These are phyloP conservation scores for Chimonanthus salicifolius DNA, from an alignment of 164 flowering plant species.

Conservation along the genomic window DNA sequence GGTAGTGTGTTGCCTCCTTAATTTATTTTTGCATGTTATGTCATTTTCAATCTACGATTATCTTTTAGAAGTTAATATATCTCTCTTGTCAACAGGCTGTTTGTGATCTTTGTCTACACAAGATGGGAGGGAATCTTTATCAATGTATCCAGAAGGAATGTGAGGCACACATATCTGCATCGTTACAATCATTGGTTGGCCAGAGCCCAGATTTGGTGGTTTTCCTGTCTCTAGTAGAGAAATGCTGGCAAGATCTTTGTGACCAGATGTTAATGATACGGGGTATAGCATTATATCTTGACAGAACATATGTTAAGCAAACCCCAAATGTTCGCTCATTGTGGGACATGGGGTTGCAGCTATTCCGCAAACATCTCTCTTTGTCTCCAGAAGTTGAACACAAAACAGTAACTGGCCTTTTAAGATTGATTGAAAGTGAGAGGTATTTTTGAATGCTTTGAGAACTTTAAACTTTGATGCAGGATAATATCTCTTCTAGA, in stretches of 20 bases:
- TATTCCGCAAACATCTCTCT: constrained; percentile 88
- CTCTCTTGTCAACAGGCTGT: constrained; percentile 61
- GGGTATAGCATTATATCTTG: constrained; percentile 90
- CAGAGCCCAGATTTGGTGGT: constrained; percentile 95
- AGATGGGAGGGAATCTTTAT: constrained; percentile 94
- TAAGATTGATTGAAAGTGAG: constrained; percentile 90
- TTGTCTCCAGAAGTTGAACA: constrained; percentile 87
- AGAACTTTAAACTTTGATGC: not conserved
- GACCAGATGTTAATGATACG: constrained; percentile 98
- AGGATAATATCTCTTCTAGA: not conserved
- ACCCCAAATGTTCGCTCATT: constrained; percentile 73
- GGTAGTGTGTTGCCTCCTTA: constrained; percentile 23
- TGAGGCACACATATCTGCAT: constrained; percentile 69
- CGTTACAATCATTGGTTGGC: constrained; percentile 76
- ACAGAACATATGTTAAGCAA: constrained; percentile 94
- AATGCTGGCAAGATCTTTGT: constrained; percentile 97
- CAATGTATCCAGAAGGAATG: constrained; percentile 79
- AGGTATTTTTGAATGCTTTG: constrained; percentile 44
- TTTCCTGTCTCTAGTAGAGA: constrained; percentile 84
- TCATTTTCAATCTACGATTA: constrained; percentile 1
- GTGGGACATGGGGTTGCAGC: constrained; percentile 99
- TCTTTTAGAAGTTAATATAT: not conserved
- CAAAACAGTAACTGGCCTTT: constrained; percentile 92
- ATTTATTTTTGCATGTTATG: not conserved
- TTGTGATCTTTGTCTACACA: constrained; percentile 79